Conservation (phyloP, 139 green algal species). For the Protoeuglena noctilucae region DNA sequence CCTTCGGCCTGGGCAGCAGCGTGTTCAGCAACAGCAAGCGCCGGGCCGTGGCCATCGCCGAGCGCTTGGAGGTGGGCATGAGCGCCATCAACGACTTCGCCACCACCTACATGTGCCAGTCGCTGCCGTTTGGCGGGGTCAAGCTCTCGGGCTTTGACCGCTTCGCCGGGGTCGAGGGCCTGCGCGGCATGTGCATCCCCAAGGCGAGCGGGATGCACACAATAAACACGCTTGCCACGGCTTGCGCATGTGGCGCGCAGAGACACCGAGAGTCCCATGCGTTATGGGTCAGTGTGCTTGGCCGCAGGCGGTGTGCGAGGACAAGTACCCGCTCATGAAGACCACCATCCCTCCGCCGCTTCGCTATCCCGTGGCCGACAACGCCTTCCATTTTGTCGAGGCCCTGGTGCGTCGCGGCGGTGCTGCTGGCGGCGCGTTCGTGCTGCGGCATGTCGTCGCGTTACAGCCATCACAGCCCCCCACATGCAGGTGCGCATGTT, state of each 20-base stretch:
- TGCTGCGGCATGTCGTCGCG: too few relatives aligned
- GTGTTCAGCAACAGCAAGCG: slow-evolving; percentile 57
- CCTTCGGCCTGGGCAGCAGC: slow-evolving; percentile 80
- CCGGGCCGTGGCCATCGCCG: slow-evolving; percentile 38
- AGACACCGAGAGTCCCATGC: not conserved
- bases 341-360: slow-evolving; percentile 75
- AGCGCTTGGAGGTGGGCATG: slow-evolving; percentile 68
- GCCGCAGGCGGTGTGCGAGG: slow-evolving; percentile 60
- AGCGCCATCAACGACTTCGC: slow-evolving; percentile 89
- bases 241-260: too few relatives aligned
- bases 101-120: slow-evolving; percentile 86
- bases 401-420: not conserved
- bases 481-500: too few relatives aligned
- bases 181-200: slow-evolving; percentile 69
- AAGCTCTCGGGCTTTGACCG: slow-evolving; percentile 88
- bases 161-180: slow-evolving; percentile 85
- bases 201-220: too few relatives aligned
- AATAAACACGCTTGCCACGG: not conserved
- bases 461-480: too few relatives aligned
- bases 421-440: too few relatives aligned
- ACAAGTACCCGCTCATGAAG: slow-evolving; percentile 61
- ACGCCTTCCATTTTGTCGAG: not conserved
- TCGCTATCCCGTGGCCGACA: slow-evolving; percentile 45
- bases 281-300: slow-evolving; percentile 9
- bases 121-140: slow-evolving; percentile 91